Conservation (phyloP, 306 rosid species). For the Glycine tomentella region DNA sequence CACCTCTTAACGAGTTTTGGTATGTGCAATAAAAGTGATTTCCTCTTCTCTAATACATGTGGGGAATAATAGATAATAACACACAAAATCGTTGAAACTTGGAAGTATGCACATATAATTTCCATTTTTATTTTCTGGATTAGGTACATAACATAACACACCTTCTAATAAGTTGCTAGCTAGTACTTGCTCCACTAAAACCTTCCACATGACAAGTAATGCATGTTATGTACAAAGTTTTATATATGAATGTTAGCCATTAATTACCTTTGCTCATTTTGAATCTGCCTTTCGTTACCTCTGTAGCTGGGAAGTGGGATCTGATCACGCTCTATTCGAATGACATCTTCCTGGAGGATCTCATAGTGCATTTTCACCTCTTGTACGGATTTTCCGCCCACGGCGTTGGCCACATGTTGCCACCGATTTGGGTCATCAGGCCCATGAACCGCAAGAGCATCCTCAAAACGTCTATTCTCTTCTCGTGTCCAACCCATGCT, state of each 20-base stretch:
- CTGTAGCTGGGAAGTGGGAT: constrained; percentile 75
- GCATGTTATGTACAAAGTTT: neutral
- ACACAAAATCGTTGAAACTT: neutral
- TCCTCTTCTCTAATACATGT: neutral
- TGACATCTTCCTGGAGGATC: constrained; percentile 76
- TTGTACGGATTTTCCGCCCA: constrained; percentile 77
- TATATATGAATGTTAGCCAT: neutral
- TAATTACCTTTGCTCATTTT: constrained; percentile 62
- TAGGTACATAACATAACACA: neutral
- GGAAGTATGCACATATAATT: neutral
- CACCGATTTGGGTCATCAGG: constrained; percentile 88
- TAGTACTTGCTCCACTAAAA: neutral
- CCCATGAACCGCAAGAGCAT: constrained; percentile 84
- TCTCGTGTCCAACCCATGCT: constrained; percentile 73
- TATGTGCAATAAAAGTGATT: neutral
- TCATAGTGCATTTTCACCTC: constrained; percentile 86
- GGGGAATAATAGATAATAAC: neutral
- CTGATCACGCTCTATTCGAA: constrained; percentile 76
- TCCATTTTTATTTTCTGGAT: neutral
- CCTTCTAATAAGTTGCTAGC: constrained; percentile 1
- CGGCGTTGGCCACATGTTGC: constrained; percentile 87
- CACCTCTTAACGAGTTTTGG: neutral
- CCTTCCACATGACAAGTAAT: neutral
- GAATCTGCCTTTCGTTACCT: constrained; percentile 41
- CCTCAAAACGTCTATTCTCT: constrained; percentile 84